These are phyloP conservation scores for Geosmithia morbida DNA, from an alignment of 2,329 filamentous ascomycete genomes.

Conservation along the genomic window DNA sequence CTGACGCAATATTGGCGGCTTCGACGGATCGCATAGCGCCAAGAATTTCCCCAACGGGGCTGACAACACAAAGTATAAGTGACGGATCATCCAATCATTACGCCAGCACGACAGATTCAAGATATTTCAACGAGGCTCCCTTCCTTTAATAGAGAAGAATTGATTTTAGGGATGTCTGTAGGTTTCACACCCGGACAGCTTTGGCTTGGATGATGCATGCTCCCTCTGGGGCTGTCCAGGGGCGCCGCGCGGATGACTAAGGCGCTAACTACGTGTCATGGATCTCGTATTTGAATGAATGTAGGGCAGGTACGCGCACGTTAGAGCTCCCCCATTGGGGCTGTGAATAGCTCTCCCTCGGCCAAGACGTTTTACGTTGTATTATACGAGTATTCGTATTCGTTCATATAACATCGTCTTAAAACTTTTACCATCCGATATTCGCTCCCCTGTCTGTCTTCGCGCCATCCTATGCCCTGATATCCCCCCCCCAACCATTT, in stretches of 20 bases:
- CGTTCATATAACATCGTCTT: not conserved
- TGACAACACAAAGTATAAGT: not conserved
- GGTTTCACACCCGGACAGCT: not conserved
- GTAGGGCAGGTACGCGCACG: not conserved
- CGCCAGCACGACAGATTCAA: not conserved
- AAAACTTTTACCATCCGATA: not conserved
- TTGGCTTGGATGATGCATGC: not conserved
- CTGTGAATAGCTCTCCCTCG: not conserved
- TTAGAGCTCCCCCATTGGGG: not conserved
- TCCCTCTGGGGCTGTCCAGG: not conserved
- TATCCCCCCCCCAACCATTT: not conserved
- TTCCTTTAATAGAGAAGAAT: conserved; percentile 1
- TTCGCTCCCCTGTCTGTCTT: not conserved
- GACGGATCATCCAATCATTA: not conserved
- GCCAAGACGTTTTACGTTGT: not conserved
- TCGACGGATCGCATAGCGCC: not conserved
- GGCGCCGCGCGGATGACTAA: not conserved
- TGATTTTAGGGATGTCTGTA: not conserved
- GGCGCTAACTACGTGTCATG: not conserved
- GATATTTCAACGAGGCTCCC: not conserved
- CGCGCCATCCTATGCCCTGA: not conserved
- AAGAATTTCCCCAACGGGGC: not conserved
- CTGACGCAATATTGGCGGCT: not conserved
- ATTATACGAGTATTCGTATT: not conserved
- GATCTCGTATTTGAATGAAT: not conserved